Evolutionary conservation across 345 rosid species (phyloP).

Genomic region (Bretschneidera sinensis): DNA sequence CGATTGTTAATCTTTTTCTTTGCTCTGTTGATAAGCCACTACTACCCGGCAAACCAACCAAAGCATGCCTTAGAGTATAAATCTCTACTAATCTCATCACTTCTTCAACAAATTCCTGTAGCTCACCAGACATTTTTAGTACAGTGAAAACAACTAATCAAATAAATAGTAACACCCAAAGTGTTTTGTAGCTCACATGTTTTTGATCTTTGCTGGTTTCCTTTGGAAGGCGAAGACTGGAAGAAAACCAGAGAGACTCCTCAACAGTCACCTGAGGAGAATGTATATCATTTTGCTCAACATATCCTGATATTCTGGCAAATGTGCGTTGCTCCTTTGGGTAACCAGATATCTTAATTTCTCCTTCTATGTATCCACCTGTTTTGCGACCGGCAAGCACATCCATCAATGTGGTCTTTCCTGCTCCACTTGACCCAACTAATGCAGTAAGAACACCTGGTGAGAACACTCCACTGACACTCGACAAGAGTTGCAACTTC

Average conservation of each 20-base stretch:
- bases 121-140: not conserved
- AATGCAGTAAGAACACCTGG: conserved; percentile 92
- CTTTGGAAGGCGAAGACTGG: conserved; percentile 75
- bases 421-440: conserved; percentile 97
- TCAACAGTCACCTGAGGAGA: conserved; percentile 95
- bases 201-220: conserved; percentile 62
- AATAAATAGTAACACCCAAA: not conserved
- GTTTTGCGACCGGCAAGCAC: conserved; percentile 96
- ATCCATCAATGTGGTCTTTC: conserved; percentile 96
- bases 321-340: conserved; percentile 78
- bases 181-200: conserved; percentile 32
- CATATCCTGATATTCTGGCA: conserved; percentile 91
- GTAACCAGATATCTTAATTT: conserved; percentile 72
- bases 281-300: conserved; percentile 94
- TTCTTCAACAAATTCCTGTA: conserved; percentile 92
- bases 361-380: conserved; percentile 88
- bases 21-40: conserved; percentile 91
- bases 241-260: conserved; percentile 88
- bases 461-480: conserved; percentile 89
- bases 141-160: conserved; percentile 1
- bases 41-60: conserved; percentile 88
- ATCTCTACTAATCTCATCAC: conserved; percentile 93
- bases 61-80: conserved; percentile 54
- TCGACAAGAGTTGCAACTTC: conserved; percentile 62
- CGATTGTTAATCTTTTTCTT: conserved; percentile 86